Conservation (phyloP, 2,329 filamentous ascomycete genomes). For the Penicillium sp. region DNA sequence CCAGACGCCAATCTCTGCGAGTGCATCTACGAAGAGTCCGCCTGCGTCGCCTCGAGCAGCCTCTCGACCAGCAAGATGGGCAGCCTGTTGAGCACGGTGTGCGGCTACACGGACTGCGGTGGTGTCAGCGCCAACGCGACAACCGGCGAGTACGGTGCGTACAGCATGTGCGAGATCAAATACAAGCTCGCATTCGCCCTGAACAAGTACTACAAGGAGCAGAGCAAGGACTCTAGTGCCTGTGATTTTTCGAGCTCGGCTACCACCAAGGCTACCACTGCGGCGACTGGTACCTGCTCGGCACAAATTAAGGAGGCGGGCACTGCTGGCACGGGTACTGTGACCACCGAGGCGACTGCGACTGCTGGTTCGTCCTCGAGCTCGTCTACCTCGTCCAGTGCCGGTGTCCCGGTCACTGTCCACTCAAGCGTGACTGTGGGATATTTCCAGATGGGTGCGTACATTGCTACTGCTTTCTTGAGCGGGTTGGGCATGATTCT, state of each 20-base stretch:
- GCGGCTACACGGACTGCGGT: conserved; percentile 42
- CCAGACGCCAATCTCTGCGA: conserved; percentile 75
- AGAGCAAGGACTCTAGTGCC: conserved; percentile 39
- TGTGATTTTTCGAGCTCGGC: conserved; percentile 48
- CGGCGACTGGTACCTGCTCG: conserved; percentile 40
- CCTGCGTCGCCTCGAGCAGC: conserved; percentile 63
- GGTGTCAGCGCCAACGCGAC: conserved; percentile 44
- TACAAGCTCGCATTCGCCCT: conserved; percentile 48
- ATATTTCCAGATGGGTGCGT: conserved; percentile 37
- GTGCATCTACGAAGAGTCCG: conserved; percentile 76
- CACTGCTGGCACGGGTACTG: conserved; percentile 39
- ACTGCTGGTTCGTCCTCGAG: conserved; percentile 26
- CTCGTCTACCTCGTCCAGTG: conserved; percentile 25
- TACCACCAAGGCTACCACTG: conserved; percentile 36
- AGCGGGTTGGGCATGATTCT: conserved; percentile 44
- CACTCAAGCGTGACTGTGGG: conserved; percentile 33
- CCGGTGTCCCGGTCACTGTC: conserved; percentile 22
- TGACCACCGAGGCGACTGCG: conserved; percentile 38
- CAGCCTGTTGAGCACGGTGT: conserved; percentile 62
- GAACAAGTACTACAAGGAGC: conserved; percentile 47
- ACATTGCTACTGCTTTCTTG: conserved; percentile 36
- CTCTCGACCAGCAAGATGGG: conserved; percentile 24
- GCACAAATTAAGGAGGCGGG: conserved; percentile 44
- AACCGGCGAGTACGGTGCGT: conserved; percentile 48
- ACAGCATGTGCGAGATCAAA: conserved; percentile 47